Conservation (phyloP, 2,329 filamentous ascomycete species). For the Pestalotiopsis sp. region DNA sequence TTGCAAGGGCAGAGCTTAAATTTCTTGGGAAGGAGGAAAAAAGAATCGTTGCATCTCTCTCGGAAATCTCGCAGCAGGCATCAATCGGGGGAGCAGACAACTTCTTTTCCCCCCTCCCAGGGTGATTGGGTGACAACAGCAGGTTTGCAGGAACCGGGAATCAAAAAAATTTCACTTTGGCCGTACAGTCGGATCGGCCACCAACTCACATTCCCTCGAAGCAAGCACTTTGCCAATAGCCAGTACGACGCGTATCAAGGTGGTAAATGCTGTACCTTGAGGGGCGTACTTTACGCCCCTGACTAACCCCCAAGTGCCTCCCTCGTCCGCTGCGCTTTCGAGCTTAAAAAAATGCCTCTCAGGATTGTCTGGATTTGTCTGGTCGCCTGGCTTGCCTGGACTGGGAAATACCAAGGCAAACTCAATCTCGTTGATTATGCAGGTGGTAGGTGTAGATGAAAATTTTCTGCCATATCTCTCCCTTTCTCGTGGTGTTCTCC, state of each 20-base stretch:
- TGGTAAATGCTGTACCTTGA: too few relatives aligned
- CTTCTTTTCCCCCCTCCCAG: background rate
- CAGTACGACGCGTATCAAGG: too few relatives aligned
- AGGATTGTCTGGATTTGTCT: background rate
- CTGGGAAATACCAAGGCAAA: background rate
- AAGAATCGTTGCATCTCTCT: background rate
- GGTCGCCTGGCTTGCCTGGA: background rate
- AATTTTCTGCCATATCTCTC: background rate
- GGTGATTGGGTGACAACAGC: background rate
- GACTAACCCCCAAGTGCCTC: background rate
- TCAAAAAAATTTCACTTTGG: background rate
- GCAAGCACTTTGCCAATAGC: background rate
- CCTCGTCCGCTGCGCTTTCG: background rate
- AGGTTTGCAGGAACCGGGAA: slow-evolving; percentile 7
- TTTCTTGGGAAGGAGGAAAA: background rate
- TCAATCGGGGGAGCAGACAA: too few relatives aligned
- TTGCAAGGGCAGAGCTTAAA: background rate
- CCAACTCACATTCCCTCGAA: background rate
- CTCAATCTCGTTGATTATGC: background rate
- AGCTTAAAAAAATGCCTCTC: background rate
- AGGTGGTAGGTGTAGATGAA: background rate
- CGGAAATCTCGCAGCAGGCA: background rate
- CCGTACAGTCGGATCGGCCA: background rate
- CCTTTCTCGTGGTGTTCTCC: background rate
- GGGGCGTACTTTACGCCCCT: background rate